Evolutionary conservation across 306 rosid genomes (phyloP).

Genomic region (Medicago ruthenica): DNA sequence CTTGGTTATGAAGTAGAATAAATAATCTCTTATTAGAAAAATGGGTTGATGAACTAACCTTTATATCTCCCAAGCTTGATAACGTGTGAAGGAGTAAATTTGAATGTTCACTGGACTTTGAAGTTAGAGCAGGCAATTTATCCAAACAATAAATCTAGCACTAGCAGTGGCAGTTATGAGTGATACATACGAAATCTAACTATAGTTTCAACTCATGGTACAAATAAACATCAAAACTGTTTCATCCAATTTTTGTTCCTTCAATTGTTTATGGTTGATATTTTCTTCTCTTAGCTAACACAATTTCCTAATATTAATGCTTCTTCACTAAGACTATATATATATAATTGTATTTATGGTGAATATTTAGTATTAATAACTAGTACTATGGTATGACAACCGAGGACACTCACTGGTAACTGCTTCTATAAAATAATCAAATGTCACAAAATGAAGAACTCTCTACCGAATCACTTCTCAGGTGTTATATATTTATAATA

Average conservation of each 20-base stretch:
- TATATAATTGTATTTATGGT: neutral
- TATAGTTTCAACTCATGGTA: neutral
- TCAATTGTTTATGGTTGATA: neutral
- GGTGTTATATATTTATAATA: constrained; percentile 22
- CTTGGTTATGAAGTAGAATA: neutral
- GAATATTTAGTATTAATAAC: neutral
- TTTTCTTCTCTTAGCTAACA: neutral
- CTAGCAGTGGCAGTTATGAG: neutral
- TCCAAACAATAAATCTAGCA: neutral
- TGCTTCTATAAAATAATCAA: constrained; percentile 15
- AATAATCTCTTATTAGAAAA: neutral
- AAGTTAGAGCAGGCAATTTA: neutral
- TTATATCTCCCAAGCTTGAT: neutral
- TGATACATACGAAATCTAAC: too few species aligned
- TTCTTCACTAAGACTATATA: neutral
- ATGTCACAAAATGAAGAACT: constrained; percentile 45
- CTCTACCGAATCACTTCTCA: constrained; percentile 1
- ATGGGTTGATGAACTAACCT: constrained; percentile 26
- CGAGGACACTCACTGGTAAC: constrained; percentile 40
- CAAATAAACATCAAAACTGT: neutral
- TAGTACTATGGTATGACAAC: constrained; percentile 33
- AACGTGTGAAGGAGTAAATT: too few species aligned
- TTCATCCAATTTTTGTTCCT: neutral
- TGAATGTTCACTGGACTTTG: too few species aligned
- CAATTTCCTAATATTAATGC: neutral